Percentiles rank a stretch among this genome's conserved stretches.
phyloP scores from a whole-genome alignment of 768 basidiomycete genomes.

The Termitomyces sp. region DNA sequence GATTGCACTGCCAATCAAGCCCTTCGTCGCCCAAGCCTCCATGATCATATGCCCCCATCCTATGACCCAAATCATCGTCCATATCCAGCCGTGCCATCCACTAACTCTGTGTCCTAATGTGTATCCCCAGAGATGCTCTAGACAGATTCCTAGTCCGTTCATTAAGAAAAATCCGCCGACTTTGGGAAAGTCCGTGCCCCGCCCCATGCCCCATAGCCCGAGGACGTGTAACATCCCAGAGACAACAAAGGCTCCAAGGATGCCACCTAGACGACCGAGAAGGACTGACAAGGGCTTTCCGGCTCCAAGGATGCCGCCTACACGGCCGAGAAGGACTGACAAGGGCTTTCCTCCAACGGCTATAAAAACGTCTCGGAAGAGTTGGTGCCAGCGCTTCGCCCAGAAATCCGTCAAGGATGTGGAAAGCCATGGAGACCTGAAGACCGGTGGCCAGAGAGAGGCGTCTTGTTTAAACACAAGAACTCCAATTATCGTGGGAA shows the following conservation, averaged over 20 bases:
- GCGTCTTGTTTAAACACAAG: constrained; percentile 42
- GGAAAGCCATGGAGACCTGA: constrained; percentile 49
- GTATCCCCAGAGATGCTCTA: constrained; percentile 43
- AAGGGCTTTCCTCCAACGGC: constrained; percentile 43
- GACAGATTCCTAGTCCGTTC: constrained; percentile 45
- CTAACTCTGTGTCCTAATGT: constrained; percentile 39
- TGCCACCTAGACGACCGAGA: constrained; percentile 41
- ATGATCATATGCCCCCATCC: constrained; percentile 42
- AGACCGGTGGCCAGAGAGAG: constrained; percentile 59
- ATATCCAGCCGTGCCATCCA: constrained; percentile 46
- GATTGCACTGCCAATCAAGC: constrained; percentile 35
- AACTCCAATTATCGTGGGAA: constrained; percentile 37
- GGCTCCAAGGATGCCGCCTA: constrained; percentile 39
- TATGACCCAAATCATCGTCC: constrained; percentile 44
- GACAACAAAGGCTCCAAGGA: constrained; percentile 54
- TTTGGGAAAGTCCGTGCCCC: constrained; percentile 37
- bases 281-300: constrained; percentile 34
- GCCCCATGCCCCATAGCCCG: constrained; percentile 54
- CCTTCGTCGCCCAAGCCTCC: constrained; percentile 44
- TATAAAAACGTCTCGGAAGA: constrained; percentile 55
- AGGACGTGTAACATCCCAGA: constrained; percentile 59
- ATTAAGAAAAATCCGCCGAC: constrained; percentile 52
- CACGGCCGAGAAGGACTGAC: constrained; percentile 36
- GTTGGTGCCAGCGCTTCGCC: constrained; percentile 64
- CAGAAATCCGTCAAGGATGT: constrained; percentile 61